Evolutionary conservation across 257 asterid genomes (phyloP), one percentile per base, ranked within the genome.

Genomic region (Solanum chilense): DNA sequence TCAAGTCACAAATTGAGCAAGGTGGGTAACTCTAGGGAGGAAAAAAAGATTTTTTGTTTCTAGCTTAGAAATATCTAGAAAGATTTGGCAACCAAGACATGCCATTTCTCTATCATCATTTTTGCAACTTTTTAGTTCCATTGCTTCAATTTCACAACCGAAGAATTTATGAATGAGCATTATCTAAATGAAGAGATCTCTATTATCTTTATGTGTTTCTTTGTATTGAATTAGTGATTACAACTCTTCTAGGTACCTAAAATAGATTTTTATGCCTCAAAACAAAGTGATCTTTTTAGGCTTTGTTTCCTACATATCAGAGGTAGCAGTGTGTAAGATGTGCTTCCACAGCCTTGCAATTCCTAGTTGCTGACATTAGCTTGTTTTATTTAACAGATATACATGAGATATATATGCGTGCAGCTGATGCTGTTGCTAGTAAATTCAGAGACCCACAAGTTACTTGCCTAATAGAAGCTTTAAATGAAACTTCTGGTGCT

Each of bases 391-490:
- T 68, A 83, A 83, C 92, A 97, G 99, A 92, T 75, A 92, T 89
- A 88, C 96, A 93, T 88, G 91, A 83, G 87, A 91, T 91, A 49
- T 97, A 94, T 83, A 89, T 44, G 64, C 92, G 85, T 87, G 95
- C 98, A 89, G 92, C 91, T 88, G 92, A 93, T 86, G 93, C 89
- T 83, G 92, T 94, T 85, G 94, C 91, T 87, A 42, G 85, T 75
- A 94, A 93, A 89, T 94, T 97, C 89, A 91, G 91, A 91, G 98
- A 93, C 88, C 96, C 95, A 86, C 95, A 90, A 88, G 93, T 91
- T 85, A 91, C 99, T 88, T 97, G 91, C 91, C 88, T 97, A 84
- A 37, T 95, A 83, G 99, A 95, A 91, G 90, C 96, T 86, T 90
- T 87, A 64, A 90, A 87, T 86, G 87, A 86, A 84, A 84, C 92